These are phyloP conservation scores for Peniophora sp. DNA, from an alignment of 1,284 basidiomycete species.

Conservation along the genomic window DNA sequence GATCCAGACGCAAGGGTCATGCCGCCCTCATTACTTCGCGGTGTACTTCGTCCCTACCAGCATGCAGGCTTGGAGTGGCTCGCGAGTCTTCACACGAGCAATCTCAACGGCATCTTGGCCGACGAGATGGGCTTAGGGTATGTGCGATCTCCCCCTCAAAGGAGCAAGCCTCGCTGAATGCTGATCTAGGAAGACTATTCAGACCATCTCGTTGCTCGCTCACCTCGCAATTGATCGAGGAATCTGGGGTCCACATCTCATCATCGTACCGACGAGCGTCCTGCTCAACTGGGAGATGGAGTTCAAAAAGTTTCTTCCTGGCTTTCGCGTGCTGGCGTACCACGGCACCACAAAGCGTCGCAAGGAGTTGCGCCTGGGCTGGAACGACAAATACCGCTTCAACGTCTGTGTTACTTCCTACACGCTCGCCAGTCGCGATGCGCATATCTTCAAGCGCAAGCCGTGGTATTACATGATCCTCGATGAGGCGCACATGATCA, in stretches of 20 bases:
- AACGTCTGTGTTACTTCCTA: constrained; percentile 97
- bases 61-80: constrained; percentile 95
- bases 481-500: constrained; percentile 98
- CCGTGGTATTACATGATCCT: constrained; percentile 96
- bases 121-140: constrained; percentile 92
- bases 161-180: constrained; percentile 1
- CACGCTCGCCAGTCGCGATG: constrained; percentile 87
- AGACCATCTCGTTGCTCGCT: constrained; percentile 88
- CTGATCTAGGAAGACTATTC: constrained; percentile 84
- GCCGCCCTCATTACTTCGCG: constrained; percentile 80
- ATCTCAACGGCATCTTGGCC: constrained; percentile 88
- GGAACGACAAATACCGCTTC: constrained; percentile 90
- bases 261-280: constrained; percentile 93
- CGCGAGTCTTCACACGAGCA: constrained; percentile 79
- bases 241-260: constrained; percentile 95
- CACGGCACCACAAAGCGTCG: constrained; percentile 89
- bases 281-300: constrained; percentile 99
- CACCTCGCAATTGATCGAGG: constrained; percentile 92
- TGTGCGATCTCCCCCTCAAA: constrained; percentile 12
- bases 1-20: constrained; percentile 50
- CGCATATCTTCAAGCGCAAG: constrained; percentile 92
- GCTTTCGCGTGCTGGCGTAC: constrained; percentile 89
- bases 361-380: constrained; percentile 89
- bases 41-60: constrained; percentile 88
- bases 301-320: constrained; percentile 96